phyloP scores from a whole-genome alignment of 257 asterid genomes.

The Solanum sparsipilum region DNA sequence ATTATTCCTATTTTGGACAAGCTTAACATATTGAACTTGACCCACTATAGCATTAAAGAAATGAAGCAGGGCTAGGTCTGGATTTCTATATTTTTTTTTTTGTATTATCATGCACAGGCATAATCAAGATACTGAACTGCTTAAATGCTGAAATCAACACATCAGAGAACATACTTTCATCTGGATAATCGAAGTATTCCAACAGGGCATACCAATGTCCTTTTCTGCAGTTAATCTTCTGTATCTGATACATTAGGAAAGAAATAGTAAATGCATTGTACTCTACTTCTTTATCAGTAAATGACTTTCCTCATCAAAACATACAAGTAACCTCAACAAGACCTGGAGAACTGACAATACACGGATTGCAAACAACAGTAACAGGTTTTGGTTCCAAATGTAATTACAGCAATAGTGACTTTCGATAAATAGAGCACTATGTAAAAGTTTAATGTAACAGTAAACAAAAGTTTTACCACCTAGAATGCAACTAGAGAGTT shows the following conservation, averaged over 20 bases:
- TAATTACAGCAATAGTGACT: not conserved
- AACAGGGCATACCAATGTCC: constrained; percentile 10
- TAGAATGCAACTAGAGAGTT: not conserved
- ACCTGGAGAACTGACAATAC: not conserved
- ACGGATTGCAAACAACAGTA: not conserved
- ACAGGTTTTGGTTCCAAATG: not conserved
- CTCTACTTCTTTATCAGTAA: not conserved
- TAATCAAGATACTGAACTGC: not conserved
- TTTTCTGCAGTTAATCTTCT: constrained; percentile 6
- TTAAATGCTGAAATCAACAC: not conserved
- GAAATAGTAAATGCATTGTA: not conserved
- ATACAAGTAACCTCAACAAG: not conserved
- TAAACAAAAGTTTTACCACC: not conserved
- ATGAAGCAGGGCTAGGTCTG: not conserved
- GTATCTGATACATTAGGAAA: constrained; percentile 32
- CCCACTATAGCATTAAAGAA: not conserved
- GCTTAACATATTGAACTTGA: not conserved
- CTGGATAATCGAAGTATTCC: constrained; percentile 53
- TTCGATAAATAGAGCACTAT: not conserved
- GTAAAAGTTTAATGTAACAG: not conserved
- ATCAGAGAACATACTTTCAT: constrained; percentile 30
- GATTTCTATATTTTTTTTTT: not conserved
- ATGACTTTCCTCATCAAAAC: not conserved
- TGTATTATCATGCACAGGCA: not conserved
- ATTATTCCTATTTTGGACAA: not conserved